Evolutionary conservation across 495 filamentous ascomycete species (phyloP), one percentile per base, ranked within the genome.

Genomic region (Neurospora cerealis): DNA sequence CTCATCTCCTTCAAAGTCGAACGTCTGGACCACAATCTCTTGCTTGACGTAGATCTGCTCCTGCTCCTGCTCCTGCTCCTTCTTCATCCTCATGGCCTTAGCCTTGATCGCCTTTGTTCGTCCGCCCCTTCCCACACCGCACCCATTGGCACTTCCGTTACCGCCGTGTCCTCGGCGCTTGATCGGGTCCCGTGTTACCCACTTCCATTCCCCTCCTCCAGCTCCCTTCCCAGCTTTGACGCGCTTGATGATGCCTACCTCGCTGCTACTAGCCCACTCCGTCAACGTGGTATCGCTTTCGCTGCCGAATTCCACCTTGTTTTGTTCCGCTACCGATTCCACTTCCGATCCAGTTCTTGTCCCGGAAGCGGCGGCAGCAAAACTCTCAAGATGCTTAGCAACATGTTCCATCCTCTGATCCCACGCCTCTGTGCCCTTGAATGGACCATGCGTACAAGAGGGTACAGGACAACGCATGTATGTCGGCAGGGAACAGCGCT

Each of bases 371-470:
- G 78, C 80, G 8, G 77, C 70, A 37, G 82, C 83, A 5, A 78
- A 86, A 28, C 85, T 85, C 81, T 95, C 93, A 71, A 93, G 86
- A 77, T 96, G 94, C 69, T 90, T 89, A 0, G 92, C 95, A 11
- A 97, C 91, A 80, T 98, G 95, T 81, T 98, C 95, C 89, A 97
- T 93, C 28, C 94, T 86, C 66, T 89, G 85, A 72, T 97, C 92
- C 94, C 94, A 98, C 37, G 87, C 89, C 4, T 82, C 85, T 4
- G 75, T 36, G 10, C 92, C 93, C 4, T 83, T 79, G 76, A 97
- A 98, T 6, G 41, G 28, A 1, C 9, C 8, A 9, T 39, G 38
- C 9, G 38, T 10, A 4, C 38, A 39, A 10, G 9, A 10, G 9
- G 38, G 10, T 0, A 39, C 91, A 3, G 90, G 89, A 75, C 95